Base-by-base conservation (phyloP, 805 yeast species). In the Lipomyces sp. region DNA sequence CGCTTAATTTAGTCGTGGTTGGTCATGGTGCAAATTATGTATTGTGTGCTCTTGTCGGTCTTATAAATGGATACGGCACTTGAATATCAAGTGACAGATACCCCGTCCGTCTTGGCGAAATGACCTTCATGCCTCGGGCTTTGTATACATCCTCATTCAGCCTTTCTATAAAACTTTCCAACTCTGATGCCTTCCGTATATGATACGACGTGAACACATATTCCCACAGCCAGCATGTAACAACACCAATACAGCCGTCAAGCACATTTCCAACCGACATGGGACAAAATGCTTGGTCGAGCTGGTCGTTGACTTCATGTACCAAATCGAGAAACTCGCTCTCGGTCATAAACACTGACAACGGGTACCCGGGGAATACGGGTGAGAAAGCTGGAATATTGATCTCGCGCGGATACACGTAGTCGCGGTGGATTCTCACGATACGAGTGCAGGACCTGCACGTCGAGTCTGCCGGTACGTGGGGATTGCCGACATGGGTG, bases 401-500 rank as follows among this genome's bases (percentile, higher is more conserved):
- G 50, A 53, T 34, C 13, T 53, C 37, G 50, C 48, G 29, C 11
- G 55, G 34, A 6, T 8, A n/a, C 32, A 29, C 39, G 50, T 54
- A 61, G 55, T 53, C 63, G 15, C 66, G 35, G 54, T 58, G 54
- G 55, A 63, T 55, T 24, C 60, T 57, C 33, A 62, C 64, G 8
- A 62, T 33, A 8, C 64, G 64, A 34, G 64, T 60, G 39, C 15
- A 37, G n/a, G 8, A 30, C 18, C 53, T 32, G 32, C 35, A 11
- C 24, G 7, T 15, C 18, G 57, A 37, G 51, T 58, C 63, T 29
- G 35, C 35, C 6, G 53, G 59, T n/a, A 32, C 64, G 55, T 60
- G 42, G 10, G 39, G 37, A 32, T 60, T 60, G 13, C 30, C 29
- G 30, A 54, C 42, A 58, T 60, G 64, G 3, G 64, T 60, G 51